A percentile compares a stretch with the other conserved stretches of the same genome.
phyloP scores from a whole-genome alignment of 192 early-diverging fungal species.

The Coemansia sp. region DNA sequence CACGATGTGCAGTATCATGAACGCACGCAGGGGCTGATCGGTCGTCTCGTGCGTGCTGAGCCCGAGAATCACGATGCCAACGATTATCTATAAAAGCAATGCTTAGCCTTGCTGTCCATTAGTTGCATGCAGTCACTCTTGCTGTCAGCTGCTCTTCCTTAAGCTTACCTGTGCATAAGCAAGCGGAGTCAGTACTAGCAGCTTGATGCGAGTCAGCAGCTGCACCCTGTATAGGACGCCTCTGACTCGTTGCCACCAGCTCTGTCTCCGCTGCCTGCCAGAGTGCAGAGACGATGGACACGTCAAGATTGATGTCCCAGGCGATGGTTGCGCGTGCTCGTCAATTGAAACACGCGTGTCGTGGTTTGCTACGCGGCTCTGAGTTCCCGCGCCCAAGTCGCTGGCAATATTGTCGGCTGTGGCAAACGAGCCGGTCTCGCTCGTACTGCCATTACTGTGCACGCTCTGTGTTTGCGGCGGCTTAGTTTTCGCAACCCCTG shows the following conservation, averaged over 20 bases:
- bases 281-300: background rate
- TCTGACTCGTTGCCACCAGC: background rate
- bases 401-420: background rate
- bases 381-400: background rate
- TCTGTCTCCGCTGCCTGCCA: background rate
- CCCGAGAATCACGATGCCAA: constrained; percentile 56
- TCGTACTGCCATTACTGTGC: constrained; percentile 5
- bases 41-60: constrained; percentile 54
- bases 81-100: constrained; percentile 49
- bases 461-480: background rate
- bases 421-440: background rate
- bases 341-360: background rate
- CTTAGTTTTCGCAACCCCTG: background rate
- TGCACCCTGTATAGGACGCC: background rate
- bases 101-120: background rate
- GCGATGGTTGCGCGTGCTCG: background rate
- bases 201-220: background rate
- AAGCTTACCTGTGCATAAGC: constrained; percentile 8
- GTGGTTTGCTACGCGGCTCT: background rate
- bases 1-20: constrained; percentile 61
- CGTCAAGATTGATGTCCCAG: no score
- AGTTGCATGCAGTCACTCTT: constrained; percentile 10
- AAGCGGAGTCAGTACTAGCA: background rate
- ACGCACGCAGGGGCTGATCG: constrained; percentile 58
- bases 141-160: background rate